Evolutionary conservation across 2,329 filamentous ascomycete species (phyloP).

Genomic region (Paecilomyces variotii): DNA sequence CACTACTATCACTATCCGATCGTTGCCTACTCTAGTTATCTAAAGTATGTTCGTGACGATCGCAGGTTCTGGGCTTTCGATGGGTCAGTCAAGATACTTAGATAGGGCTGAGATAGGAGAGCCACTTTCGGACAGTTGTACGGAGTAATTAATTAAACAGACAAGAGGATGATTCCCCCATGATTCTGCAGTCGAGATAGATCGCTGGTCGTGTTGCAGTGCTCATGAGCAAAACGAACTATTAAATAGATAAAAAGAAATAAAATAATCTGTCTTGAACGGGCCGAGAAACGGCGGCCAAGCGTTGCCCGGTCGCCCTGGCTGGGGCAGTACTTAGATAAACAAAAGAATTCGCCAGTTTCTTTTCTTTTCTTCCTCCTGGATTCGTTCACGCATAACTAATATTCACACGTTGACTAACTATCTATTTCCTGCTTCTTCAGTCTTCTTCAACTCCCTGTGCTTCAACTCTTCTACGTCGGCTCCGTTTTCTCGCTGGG

Average conservation of each 20-base stretch:
- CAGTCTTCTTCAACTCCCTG: not conserved
- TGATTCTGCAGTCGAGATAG: too few relatives aligned
- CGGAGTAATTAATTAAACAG: too few relatives aligned
- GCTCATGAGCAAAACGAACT: too few relatives aligned
- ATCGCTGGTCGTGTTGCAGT: too few relatives aligned
- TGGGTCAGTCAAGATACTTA: not conserved
- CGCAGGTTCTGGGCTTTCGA: not conserved
- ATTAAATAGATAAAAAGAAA: too few relatives aligned
- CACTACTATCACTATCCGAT: not conserved
- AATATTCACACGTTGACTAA: not conserved
- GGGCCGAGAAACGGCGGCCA: not conserved
- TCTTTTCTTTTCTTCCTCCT: not conserved
- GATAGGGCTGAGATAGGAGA: not conserved
- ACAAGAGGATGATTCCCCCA: too few relatives aligned
- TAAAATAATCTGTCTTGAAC: too few relatives aligned
- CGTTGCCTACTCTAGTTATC: not conserved
- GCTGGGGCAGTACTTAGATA: constrained; percentile 9
- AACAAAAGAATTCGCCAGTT: constrained; percentile 4
- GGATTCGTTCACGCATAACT: not conserved
- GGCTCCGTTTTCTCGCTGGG: constrained; percentile 8
- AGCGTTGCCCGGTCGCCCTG: constrained; percentile 10
- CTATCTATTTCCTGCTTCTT: not conserved
- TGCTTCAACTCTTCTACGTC: not conserved
- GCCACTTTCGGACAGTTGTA: not conserved
- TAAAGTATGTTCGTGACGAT: not conserved